Evolutionary conservation across 257 asterid species (phyloP).

Genomic region (Rauvolfia tetraphylla): DNA sequence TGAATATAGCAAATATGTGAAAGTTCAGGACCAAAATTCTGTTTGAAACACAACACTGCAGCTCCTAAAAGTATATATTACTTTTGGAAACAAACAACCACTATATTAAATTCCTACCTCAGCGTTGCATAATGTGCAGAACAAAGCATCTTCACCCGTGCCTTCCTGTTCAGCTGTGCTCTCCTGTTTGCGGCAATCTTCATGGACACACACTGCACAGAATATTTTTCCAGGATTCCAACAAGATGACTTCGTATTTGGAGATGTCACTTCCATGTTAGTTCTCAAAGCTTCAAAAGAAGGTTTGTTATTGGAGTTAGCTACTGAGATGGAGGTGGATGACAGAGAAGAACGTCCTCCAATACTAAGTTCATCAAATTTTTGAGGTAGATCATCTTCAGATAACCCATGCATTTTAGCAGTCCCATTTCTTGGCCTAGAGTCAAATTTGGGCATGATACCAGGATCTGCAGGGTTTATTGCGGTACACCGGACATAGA

Average conservation of each 20-base stretch:
- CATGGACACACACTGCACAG: constrained; percentile 70
- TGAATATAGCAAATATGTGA: not conserved
- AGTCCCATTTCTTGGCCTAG: constrained; percentile 42
- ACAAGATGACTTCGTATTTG: constrained; percentile 43
- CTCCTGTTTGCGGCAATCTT: constrained; percentile 79
- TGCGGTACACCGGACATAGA: constrained; percentile 89
- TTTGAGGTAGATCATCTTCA: constrained; percentile 41
- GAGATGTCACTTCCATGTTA: constrained; percentile 43
- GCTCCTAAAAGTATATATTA: not conserved
- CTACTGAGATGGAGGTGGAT: constrained; percentile 64
- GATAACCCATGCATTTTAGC: constrained; percentile 44
- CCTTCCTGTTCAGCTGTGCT: constrained; percentile 61
- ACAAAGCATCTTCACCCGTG: constrained; percentile 81
- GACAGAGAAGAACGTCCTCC: constrained; percentile 68
- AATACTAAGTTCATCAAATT: constrained; percentile 62
- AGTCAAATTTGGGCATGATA: constrained; percentile 73
- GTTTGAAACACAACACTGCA: not conserved
- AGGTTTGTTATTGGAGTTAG: constrained; percentile 63
- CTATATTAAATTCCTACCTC: constrained; percentile 52
- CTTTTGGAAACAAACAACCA: not conserved
- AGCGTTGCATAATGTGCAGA: constrained; percentile 92
- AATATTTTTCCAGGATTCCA: constrained; percentile 56
- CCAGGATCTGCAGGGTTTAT: constrained; percentile 99
- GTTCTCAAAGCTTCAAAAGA: constrained; percentile 59
- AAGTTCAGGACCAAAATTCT: not conserved